Base-by-base conservation (phyloP, 441 rosid species). In the Populus hybrid region DNA sequence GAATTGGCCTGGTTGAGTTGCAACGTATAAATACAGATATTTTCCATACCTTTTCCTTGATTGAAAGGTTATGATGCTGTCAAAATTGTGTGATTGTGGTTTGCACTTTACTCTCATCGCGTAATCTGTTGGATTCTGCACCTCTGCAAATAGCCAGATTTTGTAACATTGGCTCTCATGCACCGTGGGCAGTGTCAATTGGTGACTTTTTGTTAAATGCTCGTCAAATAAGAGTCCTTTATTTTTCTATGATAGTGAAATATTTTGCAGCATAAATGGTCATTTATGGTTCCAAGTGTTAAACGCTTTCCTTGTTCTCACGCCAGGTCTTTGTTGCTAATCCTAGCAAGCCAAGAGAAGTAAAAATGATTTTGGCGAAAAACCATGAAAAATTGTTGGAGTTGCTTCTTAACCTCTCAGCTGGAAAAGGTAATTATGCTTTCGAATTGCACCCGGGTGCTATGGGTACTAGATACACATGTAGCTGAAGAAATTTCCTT, bases 321-420 rank as follows among this genome's bases (percentile, higher is more conserved):
- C 79, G 77, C 76, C 85, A 94, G 97, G 92, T 95, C 76, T 95
- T 94, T 85, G 98, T 92, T 70, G 99, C 99, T 35, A 95, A 95
- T 85, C 99, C 98, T 73, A 92, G 90, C 89, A 95, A 95, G 84
- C 98, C 99, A 54, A 87, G 84, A 65, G 97, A 94, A 79, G 84
- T 95, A 65, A 94, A 92, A 78, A 87, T 91, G 84, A 95, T 95
- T 81, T 81, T 95, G 87, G 92, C 94, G 18, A 95, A 89, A 84
- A 92, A 94, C 83, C 91, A 87, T 73, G 95, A 88, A 82, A 90
- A 86, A 67, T 86, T 94, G 86, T 86, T 91, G 73, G 89, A 89
- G 61, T 82, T 95, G 83, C 93, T 95, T 76, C 85, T 78, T 18
- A 85, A 90, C 84, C 93, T 95, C 50, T 84, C 92, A 50, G 88